phyloP scores from a whole-genome alignment of 2,329 filamentous ascomycete species.

The Botrytis porri region DNA sequence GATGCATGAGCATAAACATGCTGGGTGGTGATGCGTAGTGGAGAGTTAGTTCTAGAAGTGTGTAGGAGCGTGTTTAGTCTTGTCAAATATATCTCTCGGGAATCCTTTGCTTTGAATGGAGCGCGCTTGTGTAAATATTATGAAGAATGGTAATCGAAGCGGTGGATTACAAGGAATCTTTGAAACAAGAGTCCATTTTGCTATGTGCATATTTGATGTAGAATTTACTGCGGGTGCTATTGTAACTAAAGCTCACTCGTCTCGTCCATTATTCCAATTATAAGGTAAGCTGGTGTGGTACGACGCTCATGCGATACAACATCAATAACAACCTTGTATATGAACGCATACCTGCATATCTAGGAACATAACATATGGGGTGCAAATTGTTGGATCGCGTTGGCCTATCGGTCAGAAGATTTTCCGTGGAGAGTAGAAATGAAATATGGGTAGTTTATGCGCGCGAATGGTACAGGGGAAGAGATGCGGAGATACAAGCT shows the following conservation, averaged over 20 bases:
- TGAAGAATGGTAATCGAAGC: background rate
- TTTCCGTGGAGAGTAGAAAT: background rate
- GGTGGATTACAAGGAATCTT: constrained; percentile 1
- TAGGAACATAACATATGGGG: background rate
- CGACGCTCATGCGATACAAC: background rate
- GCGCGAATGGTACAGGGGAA: background rate
- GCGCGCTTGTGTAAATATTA: constrained; percentile 20
- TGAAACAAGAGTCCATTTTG: background rate
- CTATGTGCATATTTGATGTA: background rate
- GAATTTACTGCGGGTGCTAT: background rate
- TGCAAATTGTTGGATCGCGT: background rate
- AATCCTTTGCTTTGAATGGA: constrained; percentile 14
- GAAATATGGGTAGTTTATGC: background rate
- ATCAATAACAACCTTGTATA: background rate
- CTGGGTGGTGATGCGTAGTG: background rate
- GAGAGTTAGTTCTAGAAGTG: constrained; percentile 8
- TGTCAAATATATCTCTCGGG: constrained; percentile 25
- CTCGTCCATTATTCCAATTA: background rate
- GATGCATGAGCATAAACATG: constrained; percentile 47
- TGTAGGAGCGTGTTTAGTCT: constrained; percentile 9
- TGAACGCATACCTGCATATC: background rate
- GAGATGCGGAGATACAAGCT: background rate
- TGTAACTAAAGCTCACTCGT: background rate
- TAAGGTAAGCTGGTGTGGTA: background rate
- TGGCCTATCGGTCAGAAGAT: background rate